Percentiles rank a stretch among this genome's conserved stretches.
These are phyloP conservation scores for Nicotiana rustica DNA, from an alignment of 305 asterid species.

Conservation along the genomic window DNA sequence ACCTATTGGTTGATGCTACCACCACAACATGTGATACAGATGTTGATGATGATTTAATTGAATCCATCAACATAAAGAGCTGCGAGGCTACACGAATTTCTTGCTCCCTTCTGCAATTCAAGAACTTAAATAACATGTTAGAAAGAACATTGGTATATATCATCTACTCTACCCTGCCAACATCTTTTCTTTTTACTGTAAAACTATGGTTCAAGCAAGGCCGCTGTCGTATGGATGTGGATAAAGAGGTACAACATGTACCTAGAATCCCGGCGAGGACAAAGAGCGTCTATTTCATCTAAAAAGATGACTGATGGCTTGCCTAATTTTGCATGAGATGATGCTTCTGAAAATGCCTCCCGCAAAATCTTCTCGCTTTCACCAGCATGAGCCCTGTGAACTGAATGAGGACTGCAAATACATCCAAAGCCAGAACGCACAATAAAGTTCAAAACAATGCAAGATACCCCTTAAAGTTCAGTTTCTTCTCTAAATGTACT, in stretches of 20 bases:
- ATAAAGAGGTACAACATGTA: conserved; percentile 36
- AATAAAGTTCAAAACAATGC: conserved; percentile 18
- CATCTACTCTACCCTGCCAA: neutral
- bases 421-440: conserved; percentile 34
- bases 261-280: conserved; percentile 95
- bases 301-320: conserved; percentile 89
- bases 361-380: conserved; percentile 90
- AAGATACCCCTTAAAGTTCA: conserved; percentile 1
- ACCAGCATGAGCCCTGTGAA: conserved; percentile 82
- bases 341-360: conserved; percentile 87
- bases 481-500: neutral
- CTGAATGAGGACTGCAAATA: conserved; percentile 77
- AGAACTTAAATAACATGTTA: conserved; percentile 30
- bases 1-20: conserved; percentile 97
- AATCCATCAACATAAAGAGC: conserved; percentile 86
- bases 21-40: conserved; percentile 75
- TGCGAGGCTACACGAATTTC: conserved; percentile 85
- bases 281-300: conserved; percentile 97
- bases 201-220: neutral
- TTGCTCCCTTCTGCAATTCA: conserved; percentile 80
- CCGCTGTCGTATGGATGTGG: neutral
- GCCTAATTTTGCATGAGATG: conserved; percentile 67
- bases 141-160: conserved; percentile 10
- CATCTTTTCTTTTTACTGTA: neutral
- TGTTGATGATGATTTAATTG: conserved; percentile 53